Percentiles rank a stretch among this genome's conserved stretches.
Evolutionary conservation across 345 rosid genomes (phyloP).

Genomic region (Citrus sinensis): DVS_A1.0 CM039168.1:3999001-3999500

Average conservation of each 20-base stretch:
- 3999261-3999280: conserved; percentile 4
- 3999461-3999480: conserved; percentile 3
- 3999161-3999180: background rate
- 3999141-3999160: conserved; percentile 8
- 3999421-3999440: conserved; percentile 14
- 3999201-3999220: background rate
- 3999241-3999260: background rate
- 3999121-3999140: background rate
- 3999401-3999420: background rate
- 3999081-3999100: conserved; percentile 34
- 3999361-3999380: conserved; percentile 1
- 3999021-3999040: conserved; percentile 36
- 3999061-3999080: conserved; percentile 31
- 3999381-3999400: conserved; percentile 12
- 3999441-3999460: conserved; percentile 23
- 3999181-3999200: background rate
- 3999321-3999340: background rate
- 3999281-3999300: background rate
- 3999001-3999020: conserved; percentile 31
- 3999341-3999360: conserved; percentile 20
- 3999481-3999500: conserved; percentile 1
- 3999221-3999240: conserved; percentile 6
- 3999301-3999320: background rate
- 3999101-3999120: conserved; percentile 7
- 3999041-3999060: conserved; percentile 30